These are phyloP conservation scores for Pseudophaeomoniella oleicola DNA, from an alignment of 2,329 filamentous ascomycete species.

Conservation along the genomic window DNA sequence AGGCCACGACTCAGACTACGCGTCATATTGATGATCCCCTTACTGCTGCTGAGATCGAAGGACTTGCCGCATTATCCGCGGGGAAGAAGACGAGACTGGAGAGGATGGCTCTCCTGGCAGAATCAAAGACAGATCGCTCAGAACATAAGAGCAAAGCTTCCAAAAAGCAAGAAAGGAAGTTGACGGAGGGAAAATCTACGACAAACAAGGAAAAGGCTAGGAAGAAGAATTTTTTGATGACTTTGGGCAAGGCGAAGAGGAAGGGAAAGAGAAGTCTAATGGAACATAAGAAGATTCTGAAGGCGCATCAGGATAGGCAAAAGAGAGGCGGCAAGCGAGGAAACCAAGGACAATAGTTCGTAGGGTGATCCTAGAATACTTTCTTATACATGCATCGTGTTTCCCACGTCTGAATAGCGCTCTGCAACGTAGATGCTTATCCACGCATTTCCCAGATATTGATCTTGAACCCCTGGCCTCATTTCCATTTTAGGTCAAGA, in stretches of 20 bases:
- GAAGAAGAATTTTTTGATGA: slow-evolving; percentile 99
- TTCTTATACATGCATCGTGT: too few species aligned
- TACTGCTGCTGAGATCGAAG: slow-evolving; percentile 84
- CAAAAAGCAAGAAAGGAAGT: slow-evolving; percentile 74
- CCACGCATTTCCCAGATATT: too few species aligned
- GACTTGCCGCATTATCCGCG: slow-evolving; percentile 54
- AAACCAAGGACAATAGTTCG: slow-evolving; percentile 43
- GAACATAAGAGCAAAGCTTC: slow-evolving; percentile 80
- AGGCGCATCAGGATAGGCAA: slow-evolving; percentile 65
- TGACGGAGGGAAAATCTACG: slow-evolving; percentile 78
- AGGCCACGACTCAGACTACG: slow-evolving; percentile 22
- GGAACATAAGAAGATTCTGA: slow-evolving; percentile 67
- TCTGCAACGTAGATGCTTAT: too few species aligned
- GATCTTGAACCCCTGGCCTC: too few species aligned
- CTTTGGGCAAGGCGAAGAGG: slow-evolving; percentile 81
- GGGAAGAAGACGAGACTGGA: slow-evolving; percentile 84
- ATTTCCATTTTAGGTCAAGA: too few species aligned
- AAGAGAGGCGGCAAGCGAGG: slow-evolving; percentile 73
- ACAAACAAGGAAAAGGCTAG: slow-evolving; percentile 95
- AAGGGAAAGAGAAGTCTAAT: slow-evolving; percentile 92
- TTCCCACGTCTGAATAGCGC: too few species aligned
- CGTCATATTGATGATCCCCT: slow-evolving; percentile 76
- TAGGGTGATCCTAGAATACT: too few species aligned
- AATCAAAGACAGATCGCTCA: slow-evolving; percentile 61
- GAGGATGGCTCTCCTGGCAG: slow-evolving; percentile 66